Conservation (phyloP, 2,329 filamentous ascomycete species). For the Cladophialophora carrionii region DNA sequence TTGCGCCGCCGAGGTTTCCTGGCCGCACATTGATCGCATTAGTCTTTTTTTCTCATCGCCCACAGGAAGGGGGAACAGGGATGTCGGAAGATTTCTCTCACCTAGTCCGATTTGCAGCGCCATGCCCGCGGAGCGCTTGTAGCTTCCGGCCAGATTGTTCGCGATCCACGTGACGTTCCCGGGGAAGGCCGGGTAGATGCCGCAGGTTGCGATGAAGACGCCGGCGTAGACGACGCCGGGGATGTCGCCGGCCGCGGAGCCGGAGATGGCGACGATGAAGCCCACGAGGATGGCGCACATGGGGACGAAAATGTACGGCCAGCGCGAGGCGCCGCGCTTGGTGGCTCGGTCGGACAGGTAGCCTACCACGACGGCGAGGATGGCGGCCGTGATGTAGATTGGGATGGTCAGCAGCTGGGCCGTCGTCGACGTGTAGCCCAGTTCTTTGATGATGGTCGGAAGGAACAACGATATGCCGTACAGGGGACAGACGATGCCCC, state of each 20-base stretch:
- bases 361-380: slow-evolving; percentile 50
- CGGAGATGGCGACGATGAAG: slow-evolving; percentile 56
- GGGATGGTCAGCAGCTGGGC: slow-evolving; percentile 49
- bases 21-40: slow-evolving; percentile 53
- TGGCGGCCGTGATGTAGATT: slow-evolving; percentile 48
- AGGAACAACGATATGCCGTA: slow-evolving; percentile 47
- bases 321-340: slow-evolving; percentile 44
- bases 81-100: no score
- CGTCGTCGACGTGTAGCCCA: slow-evolving; percentile 47
- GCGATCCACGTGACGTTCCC: slow-evolving; percentile 60
- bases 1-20: slow-evolving; percentile 50
- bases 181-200: slow-evolving; percentile 54
- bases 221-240: slow-evolving; percentile 54
- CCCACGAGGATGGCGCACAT: slow-evolving; percentile 60
- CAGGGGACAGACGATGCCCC: slow-evolving; percentile 49
- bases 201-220: slow-evolving; percentile 53
- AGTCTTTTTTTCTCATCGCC: background rate
- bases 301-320: slow-evolving; percentile 61
- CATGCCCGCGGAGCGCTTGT: slow-evolving; percentile 63
- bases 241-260: slow-evolving; percentile 41
- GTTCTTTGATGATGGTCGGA: slow-evolving; percentile 49
- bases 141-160: slow-evolving; percentile 62
- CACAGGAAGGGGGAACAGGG: background rate
- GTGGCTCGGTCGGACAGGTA: slow-evolving; percentile 62
- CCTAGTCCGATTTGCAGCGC: slow-evolving; percentile 54